Base-by-base conservation (phyloP, 2,329 filamentous ascomycete species). In the Endothia cerciana region DNA sequence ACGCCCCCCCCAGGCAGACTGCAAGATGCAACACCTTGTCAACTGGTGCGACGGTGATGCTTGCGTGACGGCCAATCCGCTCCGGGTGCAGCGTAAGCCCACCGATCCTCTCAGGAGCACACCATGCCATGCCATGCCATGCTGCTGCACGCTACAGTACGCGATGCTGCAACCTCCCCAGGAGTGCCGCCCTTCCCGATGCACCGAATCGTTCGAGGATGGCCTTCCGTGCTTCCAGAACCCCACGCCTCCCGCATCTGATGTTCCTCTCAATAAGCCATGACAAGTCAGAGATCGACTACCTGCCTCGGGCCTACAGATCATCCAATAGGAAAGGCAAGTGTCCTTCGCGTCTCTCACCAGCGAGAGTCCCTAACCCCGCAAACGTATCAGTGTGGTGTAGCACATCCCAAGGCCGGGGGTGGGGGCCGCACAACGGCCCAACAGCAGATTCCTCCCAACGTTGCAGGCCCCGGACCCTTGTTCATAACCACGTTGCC, bases 1-100 rank as follows among this genome's bases (percentile, higher is more conserved):
- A n/a, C n/a, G n/a, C n/a, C n/a, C n/a, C n/a, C n/a, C n/a, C n/a
- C n/a, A n/a, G n/a, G n/a, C n/a, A n/a, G n/a, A 63, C 63, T 66
- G 66, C 66, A 65, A 65, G 63, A 68, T 68, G 66, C 63, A 61
- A 63, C 56, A 43, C 60, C 28, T 51, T 38, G 10, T 41, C 43
- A 65, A 36, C 56, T 53, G 53, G 65, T 66, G 65, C 41, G 57
- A 66, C 65, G 36, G 43, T 64, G 56, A 56, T 64, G 40, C 57
- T 33, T 55, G 47, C 47, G 17, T 33, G 57, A 22, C 40, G 22
- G 22, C 57, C 40, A 33, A 45, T 45, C 4, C 38, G 17, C 38
- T 10, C 57, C 40, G 57, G 36, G 36, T 25, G n/a, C 38, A 41
- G 33, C 30, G 33, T 56, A 22, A 36, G 53, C 53, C 53, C 33